Conservation (phyloP, 2,329 filamentous ascomycete species). For the Neoscytalidium dimidiatum region DNA sequence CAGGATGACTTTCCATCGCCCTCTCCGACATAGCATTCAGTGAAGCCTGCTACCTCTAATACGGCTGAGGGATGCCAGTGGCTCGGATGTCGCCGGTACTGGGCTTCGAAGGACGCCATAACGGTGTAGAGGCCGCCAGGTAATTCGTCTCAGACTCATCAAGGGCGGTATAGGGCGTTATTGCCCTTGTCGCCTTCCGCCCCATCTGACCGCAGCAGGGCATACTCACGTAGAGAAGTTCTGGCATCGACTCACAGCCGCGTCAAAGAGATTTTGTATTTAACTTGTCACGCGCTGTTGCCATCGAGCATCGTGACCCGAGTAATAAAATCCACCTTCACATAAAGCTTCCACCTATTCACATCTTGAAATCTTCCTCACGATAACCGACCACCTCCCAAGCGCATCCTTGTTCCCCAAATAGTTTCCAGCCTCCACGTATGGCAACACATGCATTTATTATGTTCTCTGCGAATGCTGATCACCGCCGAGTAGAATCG, state of each 20-base stretch:
- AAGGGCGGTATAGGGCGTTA: conserved; percentile 1
- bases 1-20: not conserved
- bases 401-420: not conserved
- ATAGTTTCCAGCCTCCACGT: not conserved
- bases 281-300: not conserved
- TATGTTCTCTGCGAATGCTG: not conserved
- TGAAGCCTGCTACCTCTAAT: not conserved
- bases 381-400: not conserved
- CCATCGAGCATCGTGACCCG: not conserved
- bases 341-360: not conserved
- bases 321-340: too few species aligned
- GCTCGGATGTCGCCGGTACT: not conserved
- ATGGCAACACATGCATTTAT: not conserved
- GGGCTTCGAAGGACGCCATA: not conserved
- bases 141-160: not conserved
- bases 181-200: not conserved
- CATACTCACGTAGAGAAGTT: not conserved
- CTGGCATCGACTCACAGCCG: not conserved
- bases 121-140: not conserved
- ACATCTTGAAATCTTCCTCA: not conserved
- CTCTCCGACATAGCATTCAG: not conserved
- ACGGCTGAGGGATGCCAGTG: not conserved
- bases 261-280: not conserved
- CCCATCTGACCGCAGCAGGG: conserved; percentile 1
- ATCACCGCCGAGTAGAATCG: not conserved